Conservation (phyloP, 768 basidiomycete species). For the Tylopilus felleus region DNA sequence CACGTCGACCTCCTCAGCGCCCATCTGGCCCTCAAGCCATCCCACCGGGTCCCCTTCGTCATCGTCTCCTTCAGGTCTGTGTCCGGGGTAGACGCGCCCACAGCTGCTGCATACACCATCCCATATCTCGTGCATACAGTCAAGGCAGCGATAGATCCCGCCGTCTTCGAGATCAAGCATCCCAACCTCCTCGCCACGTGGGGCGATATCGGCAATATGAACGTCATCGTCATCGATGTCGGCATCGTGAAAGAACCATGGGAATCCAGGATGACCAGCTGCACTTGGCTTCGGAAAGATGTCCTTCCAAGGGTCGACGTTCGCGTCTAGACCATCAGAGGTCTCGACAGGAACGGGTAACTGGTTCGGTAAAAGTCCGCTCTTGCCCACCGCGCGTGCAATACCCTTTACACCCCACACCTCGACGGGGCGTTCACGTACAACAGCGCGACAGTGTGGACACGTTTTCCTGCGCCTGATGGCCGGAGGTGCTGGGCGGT, state of each 20-base stretch:
- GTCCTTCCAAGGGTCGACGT: constrained; percentile 62
- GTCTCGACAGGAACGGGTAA: constrained; percentile 27
- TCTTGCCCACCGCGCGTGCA: constrained; percentile 46
- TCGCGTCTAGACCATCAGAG: constrained; percentile 22
- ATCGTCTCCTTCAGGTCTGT: constrained; percentile 29
- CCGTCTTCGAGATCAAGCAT: constrained; percentile 74
- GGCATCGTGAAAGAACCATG: constrained; percentile 25
- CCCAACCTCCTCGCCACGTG: constrained; percentile 45
- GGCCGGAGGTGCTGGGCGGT: constrained; percentile 22
- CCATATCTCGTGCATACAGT: constrained; percentile 78
- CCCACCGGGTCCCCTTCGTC: constrained; percentile 31
- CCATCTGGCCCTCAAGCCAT: constrained; percentile 38
- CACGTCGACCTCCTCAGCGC: constrained; percentile 29
- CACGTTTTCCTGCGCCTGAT: constrained; percentile 40
- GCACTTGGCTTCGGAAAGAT: constrained; percentile 44
- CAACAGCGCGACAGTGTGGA: constrained; percentile 44
- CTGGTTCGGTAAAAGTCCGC: constrained; percentile 41
- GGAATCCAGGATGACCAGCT: constrained; percentile 11
- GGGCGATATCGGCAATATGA: constrained; percentile 10
- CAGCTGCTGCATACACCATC: constrained; percentile 64
- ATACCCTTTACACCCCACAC: constrained; percentile 48
- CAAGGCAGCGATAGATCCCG: constrained; percentile 70
- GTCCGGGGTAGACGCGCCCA: constrained; percentile 56
- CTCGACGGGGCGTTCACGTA: constrained; percentile 44
- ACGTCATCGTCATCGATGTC: constrained; percentile 19